Base-by-base conservation (phyloP, 208 protist species). In the Acanthamoeba triangularis region DNA sequence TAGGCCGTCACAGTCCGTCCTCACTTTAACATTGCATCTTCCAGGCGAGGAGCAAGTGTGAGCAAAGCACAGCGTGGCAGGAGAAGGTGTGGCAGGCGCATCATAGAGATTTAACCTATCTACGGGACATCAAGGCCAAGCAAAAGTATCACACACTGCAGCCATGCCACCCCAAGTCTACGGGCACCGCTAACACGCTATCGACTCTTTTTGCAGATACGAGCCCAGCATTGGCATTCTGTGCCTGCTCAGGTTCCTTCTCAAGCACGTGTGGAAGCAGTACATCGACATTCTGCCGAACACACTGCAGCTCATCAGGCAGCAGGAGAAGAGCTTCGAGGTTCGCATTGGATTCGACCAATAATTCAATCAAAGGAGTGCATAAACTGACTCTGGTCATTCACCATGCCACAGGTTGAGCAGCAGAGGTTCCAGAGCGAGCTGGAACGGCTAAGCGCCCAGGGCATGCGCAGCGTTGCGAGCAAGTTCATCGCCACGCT, bases 191-290 rank as follows among this genome's bases (percentile, higher is more conserved):
- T 30, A 65, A 65, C 7, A 6, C 59, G 3, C 59, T 65, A n/a
- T 25, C 1, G 59, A 20, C 6, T 65, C 2, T 23, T n/a, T 76
- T 33, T 41, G 14, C 67, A 87, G 78, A 37, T 92, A 76, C 47
- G 59, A 92, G 41, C 85, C 35, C 59, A 74, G 35, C 35, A 74
- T 92, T 23, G 85, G 85, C 85, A 52, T 92, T 6, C 59, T 76
- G 59, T 30, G n/a, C 41, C 85, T 92, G 59, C 85, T 76, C 41
- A 67, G 63, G 28, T 74, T 76, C 85, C 35, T 92, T 8, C n/a
- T 74, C 10, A 92, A 92, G 85, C 59, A 74, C 35, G 35, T 92
- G n/a, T 92, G 85, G 85, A 92, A 92, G 63, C 85, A 74, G 41
- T 92, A 92, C 41, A 65, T 92, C 59, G 85, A 92, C 61, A 47